A percentile compares a stretch with the other conserved stretches of the same genome.
These are phyloP conservation scores for Plasmodium knowlesi DNA, from an alignment of 169 alveolate species.

Conservation along the genomic window DNA sequence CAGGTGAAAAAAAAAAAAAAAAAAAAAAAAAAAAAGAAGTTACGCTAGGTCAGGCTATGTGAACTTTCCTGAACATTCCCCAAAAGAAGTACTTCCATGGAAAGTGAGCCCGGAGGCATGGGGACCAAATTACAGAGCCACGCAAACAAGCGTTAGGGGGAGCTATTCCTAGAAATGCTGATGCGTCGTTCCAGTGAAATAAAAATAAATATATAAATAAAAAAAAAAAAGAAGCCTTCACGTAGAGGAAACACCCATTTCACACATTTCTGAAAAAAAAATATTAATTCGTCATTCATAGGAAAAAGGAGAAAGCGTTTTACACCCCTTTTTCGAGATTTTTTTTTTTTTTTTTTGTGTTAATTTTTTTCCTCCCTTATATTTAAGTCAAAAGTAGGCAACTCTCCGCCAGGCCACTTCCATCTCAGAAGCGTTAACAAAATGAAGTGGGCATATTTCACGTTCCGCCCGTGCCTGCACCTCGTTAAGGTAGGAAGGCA, in stretches of 20 bases:
- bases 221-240: not conserved
- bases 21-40: not conserved
- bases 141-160: not conserved
- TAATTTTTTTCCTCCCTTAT: not conserved
- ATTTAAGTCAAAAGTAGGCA: not conserved
- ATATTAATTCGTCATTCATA: not conserved
- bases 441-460: not conserved
- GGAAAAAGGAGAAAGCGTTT: not conserved
- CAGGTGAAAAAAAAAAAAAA: not conserved
- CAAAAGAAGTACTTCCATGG: not conserved
- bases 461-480: not conserved
- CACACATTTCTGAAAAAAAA: not conserved
- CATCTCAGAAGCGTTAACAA: not conserved
- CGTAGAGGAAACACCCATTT: not conserved
- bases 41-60: not conserved
- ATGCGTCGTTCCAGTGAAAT: not conserved
- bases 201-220: not conserved
- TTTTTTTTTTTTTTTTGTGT: not conserved
- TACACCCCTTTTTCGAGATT: not conserved
- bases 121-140: not conserved
- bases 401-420: not conserved
- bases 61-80: not conserved
- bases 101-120: not conserved
- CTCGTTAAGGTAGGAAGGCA: not conserved
- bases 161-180: not conserved